Base-by-base conservation (phyloP, 352 stramenopile species). In the Phytophthora nicotianae region DNA sequence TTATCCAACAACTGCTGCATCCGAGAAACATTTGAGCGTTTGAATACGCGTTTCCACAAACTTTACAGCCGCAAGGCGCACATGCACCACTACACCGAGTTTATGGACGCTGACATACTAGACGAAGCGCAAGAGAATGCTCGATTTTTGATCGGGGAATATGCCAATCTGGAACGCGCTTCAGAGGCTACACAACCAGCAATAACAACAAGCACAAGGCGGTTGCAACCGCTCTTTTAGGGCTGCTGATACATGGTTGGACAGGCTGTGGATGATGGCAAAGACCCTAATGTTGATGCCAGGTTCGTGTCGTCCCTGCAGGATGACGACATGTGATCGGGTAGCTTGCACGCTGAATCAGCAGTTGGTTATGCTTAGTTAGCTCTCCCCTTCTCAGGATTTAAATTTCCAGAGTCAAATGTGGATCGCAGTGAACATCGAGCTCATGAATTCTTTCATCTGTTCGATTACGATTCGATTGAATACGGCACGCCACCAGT, bases 1-100 rank as follows among this genome's bases (percentile, higher is more conserved):
- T 57, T 97, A 1, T 88, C 84, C 27, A 97, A 96, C 70, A 93
- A 94, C 65, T 92, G 84, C 73, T 95, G 86, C 65, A 93, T 97
- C 49, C 79, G 76, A 23, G 75, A 90, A 24, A 96, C 86, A 5
- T 96, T 97, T 58, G 70, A 85, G 59, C 73, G 83, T 8, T 75
- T 97, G 58, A 75, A 78, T 45, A 54, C 60, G 24, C 85, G 87
- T 17, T 96, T 96, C 62, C 64, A 70, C n/a, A 89, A 86, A 58
- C 77, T 97, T 1, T 97, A 94, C 67, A 58, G 54, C 21, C 80
- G 86, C 14, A 81, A 77, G 19, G 88, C 90, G 0, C 91, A 96
- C 61, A 51, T 96, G 51, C 90, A 97, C 49, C 90, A 97, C 67
- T 97, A 97, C 72, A 81, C 79, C 1, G 77, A 94, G 57, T 94